Evolutionary conservation across 257 asterid species (phyloP).

Genomic region (Pogostemon cablin): DNA sequence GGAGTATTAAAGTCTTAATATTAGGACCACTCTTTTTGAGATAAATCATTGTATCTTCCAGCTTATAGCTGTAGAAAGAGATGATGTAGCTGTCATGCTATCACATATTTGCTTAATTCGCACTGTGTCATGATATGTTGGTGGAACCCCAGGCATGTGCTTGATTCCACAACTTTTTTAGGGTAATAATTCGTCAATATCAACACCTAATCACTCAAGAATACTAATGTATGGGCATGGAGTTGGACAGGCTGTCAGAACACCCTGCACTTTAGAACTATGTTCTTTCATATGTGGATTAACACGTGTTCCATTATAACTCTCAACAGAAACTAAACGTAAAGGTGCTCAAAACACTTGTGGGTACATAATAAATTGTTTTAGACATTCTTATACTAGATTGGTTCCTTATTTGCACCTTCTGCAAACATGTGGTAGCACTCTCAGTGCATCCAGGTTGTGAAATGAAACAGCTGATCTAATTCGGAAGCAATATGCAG

Average conservation of each 20-base stretch:
- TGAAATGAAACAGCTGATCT: background rate
- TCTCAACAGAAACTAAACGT: background rate
- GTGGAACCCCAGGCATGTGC: constrained; percentile 3
- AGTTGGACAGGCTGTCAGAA: background rate
- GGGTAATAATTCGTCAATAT: background rate
- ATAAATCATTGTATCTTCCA: constrained; percentile 1
- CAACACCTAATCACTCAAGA: no score
- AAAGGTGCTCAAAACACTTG: background rate
- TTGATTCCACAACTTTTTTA: background rate
- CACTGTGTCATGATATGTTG: background rate
- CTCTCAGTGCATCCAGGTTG: background rate
- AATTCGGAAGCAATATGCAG: background rate
- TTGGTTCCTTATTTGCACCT: background rate
- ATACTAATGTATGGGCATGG: background rate
- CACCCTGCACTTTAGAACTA: background rate
- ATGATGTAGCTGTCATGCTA: constrained; percentile 12
- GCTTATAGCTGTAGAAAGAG: constrained; percentile 14
- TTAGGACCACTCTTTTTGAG: background rate
- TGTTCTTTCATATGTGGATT: background rate
- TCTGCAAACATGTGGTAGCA: background rate
- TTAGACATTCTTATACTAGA: background rate
- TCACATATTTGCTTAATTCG: background rate
- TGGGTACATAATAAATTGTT: background rate
- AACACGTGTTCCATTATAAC: background rate
- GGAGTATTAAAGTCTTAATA: background rate